Evolutionary conservation across 148 eudicot genomes (phyloP), one percentile per base, ranked within the genome.

Genomic region (Selenicereus undatus): DNA sequence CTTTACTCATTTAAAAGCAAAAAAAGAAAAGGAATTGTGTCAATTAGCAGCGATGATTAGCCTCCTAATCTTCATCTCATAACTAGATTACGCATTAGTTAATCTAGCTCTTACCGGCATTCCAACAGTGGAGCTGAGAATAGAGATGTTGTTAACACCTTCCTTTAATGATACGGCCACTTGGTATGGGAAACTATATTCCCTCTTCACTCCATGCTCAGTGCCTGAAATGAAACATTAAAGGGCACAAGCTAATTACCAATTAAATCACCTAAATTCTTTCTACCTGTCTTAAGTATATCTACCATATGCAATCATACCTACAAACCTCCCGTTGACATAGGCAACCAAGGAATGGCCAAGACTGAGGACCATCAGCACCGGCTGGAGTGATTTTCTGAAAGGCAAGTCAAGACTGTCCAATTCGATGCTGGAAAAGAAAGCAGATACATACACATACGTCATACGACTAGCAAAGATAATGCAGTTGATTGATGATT

Each of bases 281-380:
- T 48, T 48, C 52, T 12, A 48, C 9, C 12, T 48, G 52, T 48
- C 52, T 48, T 17, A 56, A 11, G 62, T 56, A 56, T 56, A 56
- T 56, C 22, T 17, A 21, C 2, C 11, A 26, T 13, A 14, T 45
- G 2, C 9, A 29, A 24, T 45, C 83, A 42, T 89, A 93, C 98
- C 98, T 81, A 91, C 76, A 29, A 83, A 91, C 74, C 87, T 83
- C 3, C 95, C 97, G 65, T 95, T 93, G n/a, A 95, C 93, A 64
- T 92, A 95, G 66, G 88, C 91, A 48, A 80, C 39, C 81, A 95
- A 56, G 12, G 94, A 91, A 75, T 95, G 95, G 0, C 99, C 99
- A 73, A 91, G 97, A 78, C 87, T 88, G 18, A 87, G 84, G 69
- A 90, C 50, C 76, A 89, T 86, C 50, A 95, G 74, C 29, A 93